These are phyloP conservation scores for Aethionema arabicum DNA, from an alignment of 345 rosid species.

Conservation along the genomic window DNA sequence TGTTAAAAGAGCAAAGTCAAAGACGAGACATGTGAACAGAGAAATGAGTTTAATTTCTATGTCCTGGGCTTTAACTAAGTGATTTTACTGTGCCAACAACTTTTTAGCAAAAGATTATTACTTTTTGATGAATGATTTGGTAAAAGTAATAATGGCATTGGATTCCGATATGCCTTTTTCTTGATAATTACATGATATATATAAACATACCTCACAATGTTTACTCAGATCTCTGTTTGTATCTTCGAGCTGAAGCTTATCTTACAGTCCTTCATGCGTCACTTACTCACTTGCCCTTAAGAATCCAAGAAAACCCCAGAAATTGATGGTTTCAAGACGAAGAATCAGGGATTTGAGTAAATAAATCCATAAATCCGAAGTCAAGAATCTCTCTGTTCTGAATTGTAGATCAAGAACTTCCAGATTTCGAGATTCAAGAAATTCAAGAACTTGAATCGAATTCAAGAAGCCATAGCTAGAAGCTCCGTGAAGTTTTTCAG, in stretches of 20 bases:
- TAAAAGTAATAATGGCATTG: conserved; percentile 27
- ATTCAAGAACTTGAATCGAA: conserved; percentile 23
- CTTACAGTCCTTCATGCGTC: conserved; percentile 23
- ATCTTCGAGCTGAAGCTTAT: conserved; percentile 26
- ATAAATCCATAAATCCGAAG: not conserved
- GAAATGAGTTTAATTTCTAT: not conserved
- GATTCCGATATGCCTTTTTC: conserved; percentile 17
- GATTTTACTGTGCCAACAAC: conserved; percentile 13
- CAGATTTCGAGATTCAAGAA: conserved; percentile 21
- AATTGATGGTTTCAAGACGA: conserved; percentile 18
- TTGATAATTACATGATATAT: not conserved
- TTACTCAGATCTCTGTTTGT: conserved; percentile 29
- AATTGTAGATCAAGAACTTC: not conserved
- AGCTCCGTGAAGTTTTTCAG: not conserved
- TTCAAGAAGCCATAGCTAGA: not conserved
- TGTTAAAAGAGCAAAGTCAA: not conserved
- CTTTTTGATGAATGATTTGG: conserved; percentile 11
- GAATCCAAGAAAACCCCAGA: conserved; percentile 16
- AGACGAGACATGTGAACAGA: conserved; percentile 29
- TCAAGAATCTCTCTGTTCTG: conserved; percentile 8
- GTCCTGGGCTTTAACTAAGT: not conserved
- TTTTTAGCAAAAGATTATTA: conserved; percentile 16
- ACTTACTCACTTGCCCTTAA: conserved; percentile 10
- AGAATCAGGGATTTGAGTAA: conserved; percentile 1
- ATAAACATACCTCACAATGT: not conserved